Percentiles rank a stretch among this genome's conserved stretches.
Evolutionary conservation across 2,329 filamentous ascomycete genomes (phyloP).

Genomic region (Fusarium nodosum): DNA sequence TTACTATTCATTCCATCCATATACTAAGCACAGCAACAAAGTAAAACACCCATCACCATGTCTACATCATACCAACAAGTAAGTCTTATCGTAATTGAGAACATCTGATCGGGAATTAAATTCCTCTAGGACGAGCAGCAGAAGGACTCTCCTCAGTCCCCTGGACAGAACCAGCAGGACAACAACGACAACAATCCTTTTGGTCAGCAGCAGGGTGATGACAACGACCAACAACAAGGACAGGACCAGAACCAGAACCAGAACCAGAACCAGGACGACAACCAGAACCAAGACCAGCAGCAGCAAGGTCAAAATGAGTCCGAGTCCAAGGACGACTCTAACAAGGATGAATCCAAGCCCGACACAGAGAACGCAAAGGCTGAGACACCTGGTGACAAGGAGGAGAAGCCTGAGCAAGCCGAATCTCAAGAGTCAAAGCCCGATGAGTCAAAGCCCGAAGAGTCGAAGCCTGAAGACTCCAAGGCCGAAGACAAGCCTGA

Average conservation of each 20-base stretch:
- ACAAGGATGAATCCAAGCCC: slow-evolving; percentile 26
- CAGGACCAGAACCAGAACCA: slow-evolving; percentile 19
- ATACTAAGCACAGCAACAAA: slow-evolving; percentile 11
- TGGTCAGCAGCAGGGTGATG: slow-evolving; percentile 15
- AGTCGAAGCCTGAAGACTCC: not conserved
- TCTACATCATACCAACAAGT: slow-evolving; percentile 43
- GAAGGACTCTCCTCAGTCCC: slow-evolving; percentile 33
- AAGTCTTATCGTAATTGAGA: slow-evolving; percentile 12
- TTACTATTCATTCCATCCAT: not conserved
- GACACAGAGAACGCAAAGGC: slow-evolving; percentile 25
- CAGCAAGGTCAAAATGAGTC: slow-evolving; percentile 31
- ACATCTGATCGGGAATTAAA: slow-evolving; percentile 12
- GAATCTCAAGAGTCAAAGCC: slow-evolving; percentile 14
- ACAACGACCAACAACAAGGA: slow-evolving; percentile 13
- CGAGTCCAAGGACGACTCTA: slow-evolving; percentile 16
- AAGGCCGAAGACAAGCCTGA: slow-evolving; percentile 18
- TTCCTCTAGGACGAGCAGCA: slow-evolving; percentile 36
- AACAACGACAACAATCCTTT: slow-evolving; percentile 24
- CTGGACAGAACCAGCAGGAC: slow-evolving; percentile 23
- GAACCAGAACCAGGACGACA: slow-evolving; percentile 10
- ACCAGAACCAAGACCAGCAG: slow-evolving; percentile 25
- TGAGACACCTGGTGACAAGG: slow-evolving; percentile 23
- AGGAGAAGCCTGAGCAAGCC: slow-evolving; percentile 25
- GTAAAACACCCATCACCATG: slow-evolving; percentile 32
- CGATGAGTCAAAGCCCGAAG: slow-evolving; percentile 7